Evolutionary conservation across 768 basidiomycete genomes (phyloP), one percentile per base, ranked within the genome.

Genomic region (Boletus rufocinnamomeus): DNA sequence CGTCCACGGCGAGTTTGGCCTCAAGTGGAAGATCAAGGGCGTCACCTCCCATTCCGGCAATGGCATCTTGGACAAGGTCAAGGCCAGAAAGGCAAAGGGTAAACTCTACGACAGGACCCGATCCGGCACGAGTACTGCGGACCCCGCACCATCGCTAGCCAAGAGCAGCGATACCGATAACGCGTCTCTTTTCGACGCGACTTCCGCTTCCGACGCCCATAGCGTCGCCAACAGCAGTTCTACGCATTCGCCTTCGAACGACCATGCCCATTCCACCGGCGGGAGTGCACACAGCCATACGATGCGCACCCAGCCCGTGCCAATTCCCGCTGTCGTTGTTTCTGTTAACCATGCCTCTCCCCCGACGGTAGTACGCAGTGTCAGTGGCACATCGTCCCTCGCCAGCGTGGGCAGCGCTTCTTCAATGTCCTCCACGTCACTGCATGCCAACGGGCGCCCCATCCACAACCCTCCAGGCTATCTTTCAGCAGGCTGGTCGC

Each of bases 11-110:
- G 81, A 88, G 66, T 90, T 91, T 66, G 84, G 78, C 21, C 81
- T 87, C 6, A 76, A 79, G 23, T 91, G 90, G 88, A 86, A 84
- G 71, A 82, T 91, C 72, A 88, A 84, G 76, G 79, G 84, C 61
- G 79, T 77, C 34, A 75, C 74, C 38, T 71, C 79, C 3, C 70
- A 72, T 16, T 60, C 74, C 21, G 75, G 79, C 66, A 63, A 66
- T 30, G 79, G 82, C 4, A 64, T 84, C 34, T 66, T 81, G 38
- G 62, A 70, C 44, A 78, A 75, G 71, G 76, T 76, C 64, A 77
- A 75, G 62, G 71, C 40, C 38, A 64, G 43, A 54, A 58, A 59
- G 56, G 46, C 68, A 66, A 65, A 66, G 34, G 9, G 41, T 2
- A 66, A 57, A 19, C 40, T 14, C 40, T 17, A 6, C 49, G 44